Percentiles rank a stretch among this genome's conserved stretches.
Conservation (phyloP, 2,329 filamentous ascomycete species). For the Aspergillus sp. region DNA sequence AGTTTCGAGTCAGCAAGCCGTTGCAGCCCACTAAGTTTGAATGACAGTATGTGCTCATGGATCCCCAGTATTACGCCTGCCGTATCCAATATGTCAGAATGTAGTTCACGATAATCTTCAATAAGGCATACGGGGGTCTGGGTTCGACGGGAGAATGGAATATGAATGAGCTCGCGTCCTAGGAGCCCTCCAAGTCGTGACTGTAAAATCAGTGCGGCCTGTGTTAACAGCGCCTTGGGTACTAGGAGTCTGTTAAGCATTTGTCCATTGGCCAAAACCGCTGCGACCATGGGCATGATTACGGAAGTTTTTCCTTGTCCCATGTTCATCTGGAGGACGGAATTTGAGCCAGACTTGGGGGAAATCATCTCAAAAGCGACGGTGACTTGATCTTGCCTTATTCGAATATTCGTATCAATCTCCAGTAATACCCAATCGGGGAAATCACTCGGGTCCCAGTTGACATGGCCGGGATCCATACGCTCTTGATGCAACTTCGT, state of each 20-base stretch:
- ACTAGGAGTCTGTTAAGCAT: constrained; percentile 59
- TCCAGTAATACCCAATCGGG: constrained; percentile 68
- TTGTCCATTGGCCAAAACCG: constrained; percentile 51
- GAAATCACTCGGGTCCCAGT: constrained; percentile 56
- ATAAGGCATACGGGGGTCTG: constrained; percentile 30
- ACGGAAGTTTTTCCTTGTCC: constrained; percentile 69
- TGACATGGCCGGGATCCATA: constrained; percentile 51
- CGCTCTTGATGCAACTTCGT: constrained; percentile 45
- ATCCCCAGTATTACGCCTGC: constrained; percentile 59
- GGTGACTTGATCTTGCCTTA: constrained; percentile 61
- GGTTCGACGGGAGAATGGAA: constrained; percentile 60
- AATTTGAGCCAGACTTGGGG: constrained; percentile 54
- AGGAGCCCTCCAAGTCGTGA: constrained; percentile 58
- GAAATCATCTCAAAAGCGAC: constrained; percentile 62
- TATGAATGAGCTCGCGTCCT: constrained; percentile 53
- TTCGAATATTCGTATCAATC: constrained; percentile 63
- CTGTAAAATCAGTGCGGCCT: constrained; percentile 60
- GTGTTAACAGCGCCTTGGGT: constrained; percentile 59
- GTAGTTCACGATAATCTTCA: constrained; percentile 37
- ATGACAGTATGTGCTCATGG: constrained; percentile 66
- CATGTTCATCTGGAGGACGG: constrained; percentile 68
- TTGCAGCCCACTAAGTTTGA: constrained; percentile 62
- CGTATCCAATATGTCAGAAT: constrained; percentile 41
- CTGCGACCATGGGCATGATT: constrained; percentile 66
- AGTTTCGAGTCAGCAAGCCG: constrained; percentile 51